Conservation (phyloP, 768 basidiomycete species). For the Asterophora lycoperdoides region DNA sequence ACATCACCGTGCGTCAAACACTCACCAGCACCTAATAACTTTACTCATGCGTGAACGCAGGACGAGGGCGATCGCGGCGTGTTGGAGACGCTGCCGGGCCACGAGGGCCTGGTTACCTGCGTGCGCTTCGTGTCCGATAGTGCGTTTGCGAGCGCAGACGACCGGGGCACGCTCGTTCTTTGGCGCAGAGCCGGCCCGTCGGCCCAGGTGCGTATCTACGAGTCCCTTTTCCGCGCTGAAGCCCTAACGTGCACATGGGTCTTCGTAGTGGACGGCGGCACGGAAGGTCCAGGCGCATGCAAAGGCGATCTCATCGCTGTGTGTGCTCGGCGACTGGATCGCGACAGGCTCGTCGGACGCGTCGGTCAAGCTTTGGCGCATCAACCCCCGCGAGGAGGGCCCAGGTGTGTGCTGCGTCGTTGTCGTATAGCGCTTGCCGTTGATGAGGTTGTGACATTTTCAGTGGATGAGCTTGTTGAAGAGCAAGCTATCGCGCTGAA, state of each 20-base stretch:
- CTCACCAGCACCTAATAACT: neutral
- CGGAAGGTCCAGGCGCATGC: conserved; percentile 54
- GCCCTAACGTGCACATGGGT: conserved; percentile 1
- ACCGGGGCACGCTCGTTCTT: conserved; percentile 58
- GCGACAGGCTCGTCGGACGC: conserved; percentile 85
- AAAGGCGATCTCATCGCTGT: conserved; percentile 67
- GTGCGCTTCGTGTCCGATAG: conserved; percentile 59
- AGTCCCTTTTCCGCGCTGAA: conserved; percentile 10
- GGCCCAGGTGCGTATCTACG: conserved; percentile 35
- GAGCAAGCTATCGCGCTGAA: conserved; percentile 59
- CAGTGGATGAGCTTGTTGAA: conserved; percentile 35
- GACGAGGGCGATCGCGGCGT: conserved; percentile 50
- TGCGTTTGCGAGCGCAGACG: conserved; percentile 68
- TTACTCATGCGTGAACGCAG: conserved; percentile 29
- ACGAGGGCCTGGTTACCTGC: conserved; percentile 70
- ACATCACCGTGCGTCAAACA: conserved; percentile 31
- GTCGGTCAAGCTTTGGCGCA: conserved; percentile 68
- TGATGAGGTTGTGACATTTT: neutral
- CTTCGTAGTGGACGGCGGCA: conserved; percentile 35
- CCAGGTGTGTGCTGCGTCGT: conserved; percentile 23
- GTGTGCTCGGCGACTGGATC: conserved; percentile 42
- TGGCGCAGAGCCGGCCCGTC: conserved; percentile 58
- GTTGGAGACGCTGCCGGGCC: conserved; percentile 67
- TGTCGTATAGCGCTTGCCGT: neutral
- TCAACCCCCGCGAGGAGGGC: conserved; percentile 27